These are phyloP conservation scores for Penicillium corylophilum DNA, from an alignment of 2,329 filamentous ascomycete genomes.

Conservation along the genomic window DNA sequence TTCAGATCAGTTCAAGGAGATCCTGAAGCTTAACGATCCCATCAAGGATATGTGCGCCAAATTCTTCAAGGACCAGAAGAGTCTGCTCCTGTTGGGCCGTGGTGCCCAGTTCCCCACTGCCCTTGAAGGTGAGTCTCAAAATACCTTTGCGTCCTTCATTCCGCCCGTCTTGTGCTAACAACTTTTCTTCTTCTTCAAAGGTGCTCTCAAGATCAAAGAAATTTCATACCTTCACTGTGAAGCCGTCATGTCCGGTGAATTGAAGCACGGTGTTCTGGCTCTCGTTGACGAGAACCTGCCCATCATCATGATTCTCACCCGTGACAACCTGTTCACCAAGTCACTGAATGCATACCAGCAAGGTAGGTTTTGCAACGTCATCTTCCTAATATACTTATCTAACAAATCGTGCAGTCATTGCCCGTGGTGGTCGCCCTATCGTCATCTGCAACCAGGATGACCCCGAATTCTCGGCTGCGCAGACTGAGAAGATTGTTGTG, in stretches of 20 bases:
- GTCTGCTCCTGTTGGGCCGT: conserved; percentile 85
- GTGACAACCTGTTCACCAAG: conserved; percentile 94
- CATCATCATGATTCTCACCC: conserved; percentile 99
- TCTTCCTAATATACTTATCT: conserved; percentile 11
- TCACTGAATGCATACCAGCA: conserved; percentile 99
- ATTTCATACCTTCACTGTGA: conserved; percentile 99
- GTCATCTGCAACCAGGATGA: conserved; percentile 95
- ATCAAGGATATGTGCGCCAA: conserved; percentile 94
- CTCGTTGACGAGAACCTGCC: conserved; percentile 97
- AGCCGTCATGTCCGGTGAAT: conserved; percentile 98
- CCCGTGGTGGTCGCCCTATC: conserved; percentile 91
- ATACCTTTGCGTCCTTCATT: background rate
- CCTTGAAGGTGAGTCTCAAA: conserved; percentile 65
- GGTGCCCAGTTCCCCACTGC: conserved; percentile 94
- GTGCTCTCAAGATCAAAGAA: conserved; percentile 99
- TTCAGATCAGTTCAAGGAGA: conserved; percentile 86
- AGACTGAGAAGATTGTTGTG: conserved; percentile 96
- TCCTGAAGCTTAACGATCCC: conserved; percentile 83
- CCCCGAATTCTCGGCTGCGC: conserved; percentile 80
- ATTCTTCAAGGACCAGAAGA: conserved; percentile 97
- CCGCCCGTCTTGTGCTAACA: background rate
- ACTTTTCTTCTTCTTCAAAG: conserved; percentile 28
- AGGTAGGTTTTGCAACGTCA: conserved; percentile 53
- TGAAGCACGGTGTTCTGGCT: conserved; percentile 97
- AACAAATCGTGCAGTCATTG: conserved; percentile 68